Percentiles rank a stretch among this genome's conserved stretches.
Evolutionary conservation across 208 protist genomes (phyloP).

Genomic region (Entamoeba dispar): DNA sequence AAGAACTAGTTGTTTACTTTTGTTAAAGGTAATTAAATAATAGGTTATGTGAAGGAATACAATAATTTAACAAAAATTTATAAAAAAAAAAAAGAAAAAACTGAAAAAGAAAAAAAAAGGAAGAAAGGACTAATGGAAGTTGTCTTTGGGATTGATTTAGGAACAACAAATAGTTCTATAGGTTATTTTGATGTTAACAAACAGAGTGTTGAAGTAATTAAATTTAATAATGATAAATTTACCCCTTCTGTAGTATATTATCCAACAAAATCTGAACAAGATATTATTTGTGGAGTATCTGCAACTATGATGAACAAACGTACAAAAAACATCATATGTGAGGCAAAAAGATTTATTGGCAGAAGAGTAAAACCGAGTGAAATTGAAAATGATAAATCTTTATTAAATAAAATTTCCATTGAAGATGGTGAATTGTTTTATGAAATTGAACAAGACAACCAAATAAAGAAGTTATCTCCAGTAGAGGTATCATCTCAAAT

Average conservation of each 20-base stretch:
- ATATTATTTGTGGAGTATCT: conserved; percentile 51
- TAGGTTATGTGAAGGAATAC: too few species aligned
- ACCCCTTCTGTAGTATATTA: conserved; percentile 64
- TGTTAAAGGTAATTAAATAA: background rate
- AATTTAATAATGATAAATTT: conserved; percentile 46
- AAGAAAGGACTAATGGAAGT: background rate
- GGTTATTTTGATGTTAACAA: background rate
- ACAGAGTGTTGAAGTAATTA: conserved; percentile 46
- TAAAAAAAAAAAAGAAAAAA: too few species aligned
- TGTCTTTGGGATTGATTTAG: conserved; percentile 19
- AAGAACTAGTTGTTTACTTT: too few species aligned
- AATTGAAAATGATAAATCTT: background rate
- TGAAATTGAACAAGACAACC: background rate
- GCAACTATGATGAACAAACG: conserved; percentile 42
- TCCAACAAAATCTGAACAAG: conserved; percentile 46
- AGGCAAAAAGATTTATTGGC: conserved; percentile 24
- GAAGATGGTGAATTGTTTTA: background rate
- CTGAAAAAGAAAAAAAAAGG: background rate
- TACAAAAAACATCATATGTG: conserved; percentile 45
- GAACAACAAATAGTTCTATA: conserved; percentile 14
- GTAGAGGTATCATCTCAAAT: background rate
- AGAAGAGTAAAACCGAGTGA: background rate
- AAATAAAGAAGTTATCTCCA: background rate
- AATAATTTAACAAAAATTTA: too few species aligned
- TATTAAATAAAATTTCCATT: background rate